A percentile compares a stretch with the other conserved stretches of the same genome.
phyloP scores from a whole-genome alignment of 108 stramenopile genomes.

The Epithemia pelagica region DNA sequence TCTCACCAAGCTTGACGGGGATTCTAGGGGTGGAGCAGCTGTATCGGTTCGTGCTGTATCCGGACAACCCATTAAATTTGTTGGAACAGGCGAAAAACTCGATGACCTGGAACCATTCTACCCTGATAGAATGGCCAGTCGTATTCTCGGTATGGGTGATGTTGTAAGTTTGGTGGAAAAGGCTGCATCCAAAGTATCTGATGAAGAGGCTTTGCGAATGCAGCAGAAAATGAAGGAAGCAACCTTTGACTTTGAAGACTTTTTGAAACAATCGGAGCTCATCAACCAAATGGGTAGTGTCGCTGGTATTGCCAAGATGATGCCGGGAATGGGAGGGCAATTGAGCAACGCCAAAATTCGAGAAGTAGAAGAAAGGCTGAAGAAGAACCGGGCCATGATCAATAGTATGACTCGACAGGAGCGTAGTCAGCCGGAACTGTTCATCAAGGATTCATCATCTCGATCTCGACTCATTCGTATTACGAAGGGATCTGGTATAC shows the following conservation, averaged over 20 bases:
- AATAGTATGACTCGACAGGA: slow-evolving; percentile 88
- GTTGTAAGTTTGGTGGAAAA: slow-evolving; percentile 93
- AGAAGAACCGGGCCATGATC: slow-evolving; percentile 86
- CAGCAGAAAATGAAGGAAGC: slow-evolving; percentile 83
- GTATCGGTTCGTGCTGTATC: slow-evolving; percentile 87
- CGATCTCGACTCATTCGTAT: slow-evolving; percentile 69
- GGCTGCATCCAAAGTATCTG: slow-evolving; percentile 82
- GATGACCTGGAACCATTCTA: slow-evolving; percentile 93
- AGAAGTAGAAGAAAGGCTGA: slow-evolving; percentile 66
- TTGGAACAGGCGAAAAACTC: slow-evolving; percentile 89
- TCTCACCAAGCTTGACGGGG: slow-evolving; percentile 93
- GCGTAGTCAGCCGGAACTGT: slow-evolving; percentile 75
- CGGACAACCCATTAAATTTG: slow-evolving; percentile 95
- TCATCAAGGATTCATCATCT: slow-evolving; percentile 74
- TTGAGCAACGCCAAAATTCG: slow-evolving; percentile 55
- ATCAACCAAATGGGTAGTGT: slow-evolving; percentile 86
- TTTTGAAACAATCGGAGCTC: slow-evolving; percentile 77
- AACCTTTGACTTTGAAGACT: slow-evolving; percentile 93
- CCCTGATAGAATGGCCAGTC: slow-evolving; percentile 93
- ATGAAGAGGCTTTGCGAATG: slow-evolving; percentile 77
- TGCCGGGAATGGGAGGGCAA: slow-evolving; percentile 87
- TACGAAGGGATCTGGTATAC: slow-evolving; percentile 71
- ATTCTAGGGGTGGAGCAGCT: slow-evolving; percentile 92
- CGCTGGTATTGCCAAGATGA: slow-evolving; percentile 89
- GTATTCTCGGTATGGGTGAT: slow-evolving; percentile 97